A percentile compares a stretch with the other conserved stretches of the same genome.
phyloP scores from a whole-genome alignment of 2,329 filamentous ascomycete genomes.

The Aureobasidium musti region DNA sequence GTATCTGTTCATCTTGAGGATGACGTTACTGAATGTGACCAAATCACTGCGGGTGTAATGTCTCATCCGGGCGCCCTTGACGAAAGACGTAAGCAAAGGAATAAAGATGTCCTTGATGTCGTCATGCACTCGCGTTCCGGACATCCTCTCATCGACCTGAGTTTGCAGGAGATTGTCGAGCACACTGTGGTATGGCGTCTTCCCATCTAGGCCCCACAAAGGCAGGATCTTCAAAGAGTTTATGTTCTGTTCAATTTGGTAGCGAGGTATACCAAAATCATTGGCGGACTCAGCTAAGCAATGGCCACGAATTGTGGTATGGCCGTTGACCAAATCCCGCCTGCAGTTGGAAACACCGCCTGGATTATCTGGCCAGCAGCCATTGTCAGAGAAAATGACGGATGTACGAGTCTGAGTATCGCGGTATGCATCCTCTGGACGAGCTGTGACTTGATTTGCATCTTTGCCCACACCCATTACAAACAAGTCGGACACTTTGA shows the following conservation, averaged over 20 bases:
- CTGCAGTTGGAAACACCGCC: conserved; percentile 59
- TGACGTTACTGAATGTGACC: conserved; percentile 51
- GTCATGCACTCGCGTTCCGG: conserved; percentile 45
- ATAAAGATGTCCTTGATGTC: conserved; percentile 58
- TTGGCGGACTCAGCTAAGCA: conserved; percentile 59
- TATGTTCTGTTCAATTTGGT: conserved; percentile 58
- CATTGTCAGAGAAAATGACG: conserved; percentile 56
- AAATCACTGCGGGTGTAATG: conserved; percentile 49
- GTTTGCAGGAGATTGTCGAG: conserved; percentile 57
- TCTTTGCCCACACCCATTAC: conserved; percentile 49
- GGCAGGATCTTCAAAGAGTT: conserved; percentile 58
- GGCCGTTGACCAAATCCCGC: conserved; percentile 57
- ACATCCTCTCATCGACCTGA: conserved; percentile 52
- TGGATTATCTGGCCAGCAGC: conserved; percentile 56
- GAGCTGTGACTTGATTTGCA: conserved; percentile 46
- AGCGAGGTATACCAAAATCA: conserved; percentile 57
- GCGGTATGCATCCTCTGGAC: conserved; percentile 45
- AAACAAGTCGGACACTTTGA: conserved; percentile 47
- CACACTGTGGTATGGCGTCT: conserved; percentile 57
- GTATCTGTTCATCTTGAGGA: conserved; percentile 54
- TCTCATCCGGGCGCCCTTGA: conserved; percentile 53
- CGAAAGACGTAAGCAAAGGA: conserved; percentile 54
- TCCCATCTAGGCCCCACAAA: conserved; percentile 57
- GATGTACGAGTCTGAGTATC: conserved; percentile 54
- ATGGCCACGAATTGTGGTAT: conserved; percentile 57